Conservation (phyloP, 257 asterid species). For the Perilla frutescens region DNA sequence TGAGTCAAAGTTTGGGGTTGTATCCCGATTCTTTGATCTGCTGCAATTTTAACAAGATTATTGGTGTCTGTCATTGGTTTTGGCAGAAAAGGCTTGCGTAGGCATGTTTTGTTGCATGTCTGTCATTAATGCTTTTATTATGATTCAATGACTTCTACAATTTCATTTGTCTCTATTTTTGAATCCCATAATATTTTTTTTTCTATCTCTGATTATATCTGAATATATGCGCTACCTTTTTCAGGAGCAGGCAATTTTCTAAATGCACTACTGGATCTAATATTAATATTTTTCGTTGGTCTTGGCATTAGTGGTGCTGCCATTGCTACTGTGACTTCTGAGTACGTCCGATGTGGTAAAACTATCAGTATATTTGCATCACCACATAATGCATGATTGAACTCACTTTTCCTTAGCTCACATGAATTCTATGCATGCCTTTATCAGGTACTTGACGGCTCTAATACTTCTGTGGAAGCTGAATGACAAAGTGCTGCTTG, state of each 20-base stretch:
- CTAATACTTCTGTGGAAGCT: slow-evolving; percentile 81
- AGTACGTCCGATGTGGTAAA: slow-evolving; percentile 96
- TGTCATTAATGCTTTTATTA: neutral
- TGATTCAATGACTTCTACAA: neutral
- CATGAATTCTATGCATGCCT: slow-evolving; percentile 25
- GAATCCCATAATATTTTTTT: slow-evolving; percentile 7
- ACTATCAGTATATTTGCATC: slow-evolving; percentile 48
- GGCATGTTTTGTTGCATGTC: slow-evolving; percentile 8
- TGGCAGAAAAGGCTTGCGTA: neutral
- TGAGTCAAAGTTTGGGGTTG: neutral
- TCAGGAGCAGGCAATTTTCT: slow-evolving; percentile 88
- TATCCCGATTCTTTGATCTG: neutral
- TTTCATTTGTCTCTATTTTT: slow-evolving; percentile 17
- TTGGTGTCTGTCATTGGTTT: neutral
- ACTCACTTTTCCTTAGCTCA: slow-evolving; percentile 13
- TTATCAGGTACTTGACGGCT: slow-evolving; percentile 80
- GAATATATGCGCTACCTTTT: slow-evolving; percentile 28
- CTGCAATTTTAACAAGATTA: slow-evolving; percentile 1
- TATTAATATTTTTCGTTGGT: slow-evolving; percentile 68
- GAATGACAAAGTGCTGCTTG: slow-evolving; percentile 66
- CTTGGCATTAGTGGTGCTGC: slow-evolving; percentile 94
- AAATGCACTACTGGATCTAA: slow-evolving; percentile 73
- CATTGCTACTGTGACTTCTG: slow-evolving; percentile 89
- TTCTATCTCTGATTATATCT: slow-evolving; percentile 27
- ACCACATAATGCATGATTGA: slow-evolving; percentile 23